Base-by-base conservation (phyloP, 148 eudicot genomes). In the Gaultheria prostrata region DNA sequence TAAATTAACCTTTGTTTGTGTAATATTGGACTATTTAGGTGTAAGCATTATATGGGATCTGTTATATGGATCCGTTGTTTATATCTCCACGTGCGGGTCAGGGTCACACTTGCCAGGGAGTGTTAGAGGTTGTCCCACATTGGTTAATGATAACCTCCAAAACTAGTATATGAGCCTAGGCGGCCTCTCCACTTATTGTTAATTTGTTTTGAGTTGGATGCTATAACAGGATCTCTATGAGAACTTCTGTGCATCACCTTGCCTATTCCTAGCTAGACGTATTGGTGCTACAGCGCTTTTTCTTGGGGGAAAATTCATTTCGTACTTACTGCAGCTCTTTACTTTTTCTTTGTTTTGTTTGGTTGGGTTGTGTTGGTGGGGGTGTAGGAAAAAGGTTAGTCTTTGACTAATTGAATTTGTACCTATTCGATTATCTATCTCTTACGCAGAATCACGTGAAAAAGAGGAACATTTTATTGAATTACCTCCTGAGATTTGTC, bases 401-500 rank as follows among this genome's bases (percentile, higher is more conserved):
- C 82, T 81, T 32, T 0, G 43, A 39, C 43, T 39, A 39, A 39
- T 39, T 18, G 59, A 78, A 84, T 57, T 76, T 77, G 56, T 30
- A 43, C 51, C 67, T 69, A 56, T 46, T 28, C 76, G 53, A 69
- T 73, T 77, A 46, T 50, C 35, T 51, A 49, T 72, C 17, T 76
- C 45, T 86, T 11, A 65, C 28, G 67, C 93, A 93, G 98, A 92
- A 84, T 79, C 91, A 82, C 88, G 87, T 67, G 94, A 92, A 79
- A 94, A 93, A 80, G 98, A 93, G 73, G 99, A 97, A 87, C 92
- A 94, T 87, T 97, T 95, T 84, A 82, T 97, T 63, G 99, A 95
- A 87, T 80, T 97, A 80, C 98, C 98, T 82, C 98, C 99, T 32
- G 99, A 97, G 88, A 84, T 97, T 87, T 97, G 98, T 87, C 90